phyloP scores from a whole-genome alignment of 768 basidiomycete genomes.

The Mycena amicta region DNA sequence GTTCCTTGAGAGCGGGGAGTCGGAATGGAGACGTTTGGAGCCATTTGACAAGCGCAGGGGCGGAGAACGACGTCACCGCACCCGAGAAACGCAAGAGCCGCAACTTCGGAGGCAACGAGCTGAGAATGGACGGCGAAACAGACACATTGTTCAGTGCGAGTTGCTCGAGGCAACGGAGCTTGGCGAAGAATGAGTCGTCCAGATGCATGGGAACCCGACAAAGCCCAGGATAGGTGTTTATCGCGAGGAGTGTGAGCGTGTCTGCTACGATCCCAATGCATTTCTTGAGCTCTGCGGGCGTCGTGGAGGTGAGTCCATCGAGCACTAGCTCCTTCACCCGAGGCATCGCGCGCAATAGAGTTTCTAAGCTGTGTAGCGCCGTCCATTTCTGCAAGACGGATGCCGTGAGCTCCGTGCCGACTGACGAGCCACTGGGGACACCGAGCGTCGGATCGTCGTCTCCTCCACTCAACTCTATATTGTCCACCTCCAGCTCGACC shows the following conservation, averaged over 20 bases:
- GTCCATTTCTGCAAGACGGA: conserved; percentile 1
- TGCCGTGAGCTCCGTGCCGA: conserved; percentile 13
- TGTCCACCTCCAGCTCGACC: conserved; percentile 14
- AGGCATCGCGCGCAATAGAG: conserved; percentile 15
- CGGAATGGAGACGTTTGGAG: background rate
- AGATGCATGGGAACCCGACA: conserved; percentile 3
- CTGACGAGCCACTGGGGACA: background rate
- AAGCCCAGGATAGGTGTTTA: conserved; percentile 11
- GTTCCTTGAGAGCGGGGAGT: conserved; percentile 13
- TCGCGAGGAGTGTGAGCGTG: conserved; percentile 12
- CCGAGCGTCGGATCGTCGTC: background rate
- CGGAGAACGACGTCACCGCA: background rate
- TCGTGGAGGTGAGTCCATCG: conserved; percentile 5
- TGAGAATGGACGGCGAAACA: conserved; percentile 9
- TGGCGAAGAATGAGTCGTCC: conserved; percentile 13
- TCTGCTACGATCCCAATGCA: conserved; percentile 8
- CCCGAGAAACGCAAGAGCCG: conserved; percentile 11
- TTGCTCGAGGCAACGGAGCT: conserved; percentile 6
- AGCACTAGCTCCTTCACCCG: conserved; percentile 15
- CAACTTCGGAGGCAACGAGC: conserved; percentile 7
- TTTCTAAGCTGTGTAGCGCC: background rate
- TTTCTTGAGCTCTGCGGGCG: conserved; percentile 4
- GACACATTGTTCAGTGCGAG: conserved; percentile 14
- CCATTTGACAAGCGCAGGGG: background rate
- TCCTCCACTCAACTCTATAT: background rate